Base-by-base conservation (phyloP, 169 alveolate species). In the Plasmodium inui region DNA sequence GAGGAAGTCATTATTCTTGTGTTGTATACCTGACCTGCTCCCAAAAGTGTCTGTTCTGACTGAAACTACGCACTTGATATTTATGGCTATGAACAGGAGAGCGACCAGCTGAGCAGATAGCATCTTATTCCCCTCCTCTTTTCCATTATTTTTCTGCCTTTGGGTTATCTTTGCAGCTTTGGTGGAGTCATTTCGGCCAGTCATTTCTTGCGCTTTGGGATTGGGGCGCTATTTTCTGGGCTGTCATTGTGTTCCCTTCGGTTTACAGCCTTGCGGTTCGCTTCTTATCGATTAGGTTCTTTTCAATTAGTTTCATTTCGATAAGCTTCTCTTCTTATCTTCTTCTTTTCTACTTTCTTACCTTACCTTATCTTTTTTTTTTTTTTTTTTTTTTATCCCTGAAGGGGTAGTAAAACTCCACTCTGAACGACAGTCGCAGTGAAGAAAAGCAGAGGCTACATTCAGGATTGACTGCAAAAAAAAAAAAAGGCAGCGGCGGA, bases 101-200 rank as follows among this genome's bases (percentile, higher is more conserved):
- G 80, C 17, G 19, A 86, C 44, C 26, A 76, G 8, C 71, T 86
- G 93, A 74, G 37, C 41, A 50, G 17, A 50, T 86, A 86, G 9
- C 93, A 86, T 86, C 46, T 86, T 86, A 74, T 32, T 2, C 9
- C 61, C 7, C 78, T 82, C n/a, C 80, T 53, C 3, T 44, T 72
- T 85, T 32, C 86, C 93, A 86, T 73, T 39, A 74, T 34, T 71
- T 70, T 41, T 71, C 26, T 74, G 53, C 37, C 41, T 41, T 30
- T 84, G 10, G 10, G 17, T 67, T 28, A 67, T 67, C 39, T 67
- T 39, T 67, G 37, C 37, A 50, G 61, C 61, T 50, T 50, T 14
- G 22, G 61, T 50, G 61, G 61, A 14, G 61, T 50, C 61, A 50
- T 50, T 50, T 50, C 61, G 61, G 61, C 61, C 61, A 67, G 9